Conservation (phyloP, 1,139 yeast genomes). For the Yamadazyma taylorii region DNA sequence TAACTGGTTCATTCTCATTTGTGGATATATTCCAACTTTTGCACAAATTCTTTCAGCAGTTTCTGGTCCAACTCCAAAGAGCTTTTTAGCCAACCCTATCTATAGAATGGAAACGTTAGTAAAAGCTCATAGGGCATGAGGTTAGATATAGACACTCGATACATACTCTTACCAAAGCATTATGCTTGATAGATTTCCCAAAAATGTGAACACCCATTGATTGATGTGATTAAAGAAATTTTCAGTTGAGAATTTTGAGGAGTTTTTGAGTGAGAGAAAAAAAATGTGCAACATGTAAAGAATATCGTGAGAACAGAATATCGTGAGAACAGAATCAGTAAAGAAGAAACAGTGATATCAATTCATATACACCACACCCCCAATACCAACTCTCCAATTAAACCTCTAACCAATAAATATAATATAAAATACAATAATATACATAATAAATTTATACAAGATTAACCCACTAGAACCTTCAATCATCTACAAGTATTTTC, state of each 20-base stretch:
- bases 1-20: conserved; percentile 91
- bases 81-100: conserved; percentile 77
- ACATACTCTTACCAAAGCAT: conserved; percentile 44
- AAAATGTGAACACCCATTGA: conserved; percentile 72
- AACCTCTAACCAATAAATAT: too few species aligned
- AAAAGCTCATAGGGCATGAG: too few species aligned
- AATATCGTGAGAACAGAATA: too few species aligned
- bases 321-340: too few species aligned
- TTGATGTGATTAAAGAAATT: conserved; percentile 9
- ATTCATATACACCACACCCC: too few species aligned
- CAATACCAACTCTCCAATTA: too few species aligned
- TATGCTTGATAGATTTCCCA: conserved; percentile 68
- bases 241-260: conserved; percentile 6
- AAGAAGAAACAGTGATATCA: too few species aligned
- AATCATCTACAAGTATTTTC: conserved; percentile 36
- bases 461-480: too few species aligned
- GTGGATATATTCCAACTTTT: conserved; percentile 85
- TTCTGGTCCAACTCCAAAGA: conserved; percentile 79
- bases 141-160: too few species aligned
- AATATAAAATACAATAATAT: neutral
- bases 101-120: conserved; percentile 17
- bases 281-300: too few species aligned
- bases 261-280: too few species aligned
- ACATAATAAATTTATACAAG: neutral
- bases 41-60: conserved; percentile 84